These are phyloP conservation scores for Cercospora zeina DNA, from an alignment of 2,329 filamentous ascomycete genomes.

Conservation along the genomic window DNA sequence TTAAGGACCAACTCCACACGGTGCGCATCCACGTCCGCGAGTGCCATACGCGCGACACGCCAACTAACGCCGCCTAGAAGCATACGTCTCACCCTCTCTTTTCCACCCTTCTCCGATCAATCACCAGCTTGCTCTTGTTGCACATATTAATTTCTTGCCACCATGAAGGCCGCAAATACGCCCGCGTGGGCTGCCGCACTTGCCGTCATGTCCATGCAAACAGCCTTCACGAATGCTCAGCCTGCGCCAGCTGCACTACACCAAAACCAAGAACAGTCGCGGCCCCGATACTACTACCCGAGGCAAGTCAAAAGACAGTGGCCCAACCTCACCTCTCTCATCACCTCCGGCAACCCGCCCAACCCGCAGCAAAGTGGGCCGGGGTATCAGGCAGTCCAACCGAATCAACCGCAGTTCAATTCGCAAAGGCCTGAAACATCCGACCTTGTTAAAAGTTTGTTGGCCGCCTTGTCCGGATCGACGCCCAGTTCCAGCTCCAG, in stretches of 20 bases:
- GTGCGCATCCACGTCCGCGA: slow-evolving; percentile 22
- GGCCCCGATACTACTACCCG: slow-evolving; percentile 52
- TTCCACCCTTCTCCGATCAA: slow-evolving; percentile 17
- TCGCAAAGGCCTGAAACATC: slow-evolving; percentile 4
- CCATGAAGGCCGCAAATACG: slow-evolving; percentile 48
- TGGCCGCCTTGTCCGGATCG: slow-evolving; percentile 1
- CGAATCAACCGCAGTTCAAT: slow-evolving; percentile 7
- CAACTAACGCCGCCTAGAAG: slow-evolving; percentile 18
- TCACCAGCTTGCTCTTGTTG: slow-evolving; percentile 24
- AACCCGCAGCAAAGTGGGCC: neutral
- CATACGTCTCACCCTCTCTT: slow-evolving; percentile 16
- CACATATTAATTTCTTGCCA: slow-evolving; percentile 29
- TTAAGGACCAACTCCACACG: slow-evolving; percentile 45
- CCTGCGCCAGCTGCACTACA: slow-evolving; percentile 50
- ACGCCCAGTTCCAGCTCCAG: slow-evolving; percentile 1
- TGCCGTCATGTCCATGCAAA: slow-evolving; percentile 47
- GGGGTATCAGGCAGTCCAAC: slow-evolving; percentile 9
- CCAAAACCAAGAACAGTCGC: slow-evolving; percentile 39
- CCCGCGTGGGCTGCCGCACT: slow-evolving; percentile 51
- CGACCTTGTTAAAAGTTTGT: neutral
- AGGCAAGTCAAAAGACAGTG: slow-evolving; percentile 49
- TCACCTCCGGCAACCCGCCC: neutral
- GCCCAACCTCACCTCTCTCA: slow-evolving; percentile 34
- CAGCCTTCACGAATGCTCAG: slow-evolving; percentile 50
- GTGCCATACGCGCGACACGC: neutral